These are phyloP conservation scores for Saccharomyces pastorianus DNA, from an alignment of 1,139 yeast species.

Conservation along the genomic window DNA sequence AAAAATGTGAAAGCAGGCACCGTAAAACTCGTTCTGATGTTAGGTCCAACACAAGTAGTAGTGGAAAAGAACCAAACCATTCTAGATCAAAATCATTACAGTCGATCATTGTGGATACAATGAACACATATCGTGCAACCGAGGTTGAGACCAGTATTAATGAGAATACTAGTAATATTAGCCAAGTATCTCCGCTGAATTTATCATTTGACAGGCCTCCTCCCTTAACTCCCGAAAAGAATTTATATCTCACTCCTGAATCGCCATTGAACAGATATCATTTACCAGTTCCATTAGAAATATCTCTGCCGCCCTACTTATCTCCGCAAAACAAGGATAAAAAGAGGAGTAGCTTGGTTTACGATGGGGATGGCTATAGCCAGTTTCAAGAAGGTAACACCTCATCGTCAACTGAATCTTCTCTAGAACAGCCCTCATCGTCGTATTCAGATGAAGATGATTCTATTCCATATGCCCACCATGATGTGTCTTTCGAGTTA, in stretches of 20 bases:
- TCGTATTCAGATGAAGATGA: conserved; percentile 11
- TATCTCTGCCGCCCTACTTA: conserved; percentile 32
- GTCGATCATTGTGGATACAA: conserved; percentile 25
- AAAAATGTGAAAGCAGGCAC: background rate
- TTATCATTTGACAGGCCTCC: conserved; percentile 1
- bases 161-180: conserved; percentile 1
- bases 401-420: conserved; percentile 3
- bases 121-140: conserved; percentile 10
- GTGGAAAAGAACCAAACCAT: conserved; percentile 4
- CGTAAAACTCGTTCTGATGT: background rate
- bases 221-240: conserved; percentile 4
- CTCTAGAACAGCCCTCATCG: conserved; percentile 1
- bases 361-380: conserved; percentile 28
- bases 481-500: conserved; percentile 25
- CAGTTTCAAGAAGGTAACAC: conserved; percentile 10
- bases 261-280: conserved; percentile 31
- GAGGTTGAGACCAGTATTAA: conserved; percentile 1
- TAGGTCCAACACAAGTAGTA: background rate
- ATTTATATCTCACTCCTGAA: conserved; percentile 30
- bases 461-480: conserved; percentile 26
- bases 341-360: conserved; percentile 21
- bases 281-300: conserved; percentile 33
- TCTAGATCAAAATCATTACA: conserved; percentile 22
- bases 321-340: conserved; percentile 31
- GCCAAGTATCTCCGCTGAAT: conserved; percentile 11